Percentiles rank a stretch among this genome's conserved stretches.
phyloP scores from a whole-genome alignment of 2,329 filamentous ascomycete species.

The Dactylellina haptotyla region DNA sequence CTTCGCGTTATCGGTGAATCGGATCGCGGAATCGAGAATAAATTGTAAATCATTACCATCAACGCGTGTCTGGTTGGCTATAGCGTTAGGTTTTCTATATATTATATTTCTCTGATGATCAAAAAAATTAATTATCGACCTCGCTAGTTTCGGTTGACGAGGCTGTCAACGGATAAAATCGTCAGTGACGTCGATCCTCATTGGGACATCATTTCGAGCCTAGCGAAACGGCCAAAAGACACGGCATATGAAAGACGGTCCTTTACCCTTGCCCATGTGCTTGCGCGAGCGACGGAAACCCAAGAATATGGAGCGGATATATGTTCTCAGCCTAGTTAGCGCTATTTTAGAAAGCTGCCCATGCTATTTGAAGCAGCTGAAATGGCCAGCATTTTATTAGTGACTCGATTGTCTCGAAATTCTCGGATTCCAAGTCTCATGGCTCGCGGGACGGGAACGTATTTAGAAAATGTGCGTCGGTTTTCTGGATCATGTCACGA shows the following conservation, averaged over 20 bases:
- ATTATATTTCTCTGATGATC: too few species aligned
- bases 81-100: too few species aligned
- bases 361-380: constrained; percentile 38
- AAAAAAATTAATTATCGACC: background rate
- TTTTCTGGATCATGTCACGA: constrained; percentile 26
- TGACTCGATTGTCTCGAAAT: background rate
- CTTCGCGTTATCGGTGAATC: too few species aligned
- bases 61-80: too few species aligned
- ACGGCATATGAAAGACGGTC: constrained; percentile 50
- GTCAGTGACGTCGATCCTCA: constrained; percentile 35
- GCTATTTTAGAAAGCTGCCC: constrained; percentile 4
- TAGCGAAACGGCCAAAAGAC: constrained; percentile 48
- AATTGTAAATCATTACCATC: too few species aligned
- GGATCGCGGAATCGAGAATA: too few species aligned
- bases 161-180: constrained; percentile 41
- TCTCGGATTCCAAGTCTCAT: constrained; percentile 41
- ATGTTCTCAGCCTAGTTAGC: constrained; percentile 16
- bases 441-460: constrained; percentile 11
- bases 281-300: constrained; percentile 8
- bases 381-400: background rate
- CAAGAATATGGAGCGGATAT: constrained; percentile 31
- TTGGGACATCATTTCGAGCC: constrained; percentile 10
- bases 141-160: constrained; percentile 1
- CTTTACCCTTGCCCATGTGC: constrained; percentile 34
- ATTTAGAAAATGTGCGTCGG: constrained; percentile 17